A percentile compares a stretch with the other conserved stretches of the same genome.
Evolutionary conservation across 202 grass and related monocot species (phyloP).

Genomic region (Musa balbisiana): DNA sequence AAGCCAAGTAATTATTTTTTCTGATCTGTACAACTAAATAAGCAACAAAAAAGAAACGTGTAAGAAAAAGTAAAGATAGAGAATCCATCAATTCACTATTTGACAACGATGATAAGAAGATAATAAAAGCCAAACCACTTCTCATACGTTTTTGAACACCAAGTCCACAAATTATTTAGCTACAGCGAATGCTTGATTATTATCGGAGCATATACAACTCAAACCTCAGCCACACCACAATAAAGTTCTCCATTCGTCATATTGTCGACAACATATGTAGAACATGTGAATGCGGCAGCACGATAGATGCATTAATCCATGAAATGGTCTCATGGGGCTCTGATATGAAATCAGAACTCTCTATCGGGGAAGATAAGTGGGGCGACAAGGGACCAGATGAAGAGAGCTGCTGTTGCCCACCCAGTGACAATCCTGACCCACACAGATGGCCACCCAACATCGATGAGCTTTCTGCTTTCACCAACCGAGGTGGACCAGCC

Average conservation of each 20-base stretch:
- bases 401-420: slow-evolving; percentile 87
- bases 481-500: slow-evolving; percentile 96
- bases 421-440: slow-evolving; percentile 86
- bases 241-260: background rate
- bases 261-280: background rate
- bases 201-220: background rate
- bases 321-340: background rate
- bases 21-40: background rate
- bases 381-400: slow-evolving; percentile 76
- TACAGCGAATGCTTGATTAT: background rate
- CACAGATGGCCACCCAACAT: slow-evolving; percentile 95
- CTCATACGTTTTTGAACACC: background rate
- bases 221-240: background rate
- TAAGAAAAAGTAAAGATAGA: no score
- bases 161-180: background rate
- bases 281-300: background rate
- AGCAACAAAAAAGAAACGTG: background rate
- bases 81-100: no score
- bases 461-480: slow-evolving; percentile 78
- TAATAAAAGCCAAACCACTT: background rate
- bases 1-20: no score
- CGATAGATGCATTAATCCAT: background rate
- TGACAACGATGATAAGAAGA: background rate
- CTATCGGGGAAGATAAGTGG: slow-evolving; percentile 89
- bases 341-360: slow-evolving; percentile 55